These are phyloP conservation scores for Protomyces gravidus DNA, from an alignment of 1,139 yeast genomes.

Conservation along the genomic window DNA sequence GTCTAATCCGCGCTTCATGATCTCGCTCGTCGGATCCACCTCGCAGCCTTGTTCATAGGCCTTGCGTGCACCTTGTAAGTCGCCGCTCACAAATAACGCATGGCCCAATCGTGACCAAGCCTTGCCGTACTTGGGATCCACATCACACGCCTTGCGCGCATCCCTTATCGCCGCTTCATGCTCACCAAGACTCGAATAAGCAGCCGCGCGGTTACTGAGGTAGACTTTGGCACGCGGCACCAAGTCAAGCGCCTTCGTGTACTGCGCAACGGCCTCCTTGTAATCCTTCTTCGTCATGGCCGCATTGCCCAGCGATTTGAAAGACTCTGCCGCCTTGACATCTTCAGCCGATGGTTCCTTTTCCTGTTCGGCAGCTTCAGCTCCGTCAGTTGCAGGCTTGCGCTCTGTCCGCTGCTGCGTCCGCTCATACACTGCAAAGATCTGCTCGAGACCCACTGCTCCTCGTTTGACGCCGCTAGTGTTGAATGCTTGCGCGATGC, in stretches of 20 bases:
- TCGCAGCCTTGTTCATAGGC: slow-evolving; percentile 86
- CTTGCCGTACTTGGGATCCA: slow-evolving; percentile 77
- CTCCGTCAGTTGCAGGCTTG: slow-evolving; percentile 34
- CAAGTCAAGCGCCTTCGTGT: slow-evolving; percentile 73
- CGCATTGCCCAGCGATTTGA: slow-evolving; percentile 83
- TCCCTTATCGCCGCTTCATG: slow-evolving; percentile 77
- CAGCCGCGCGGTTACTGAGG: slow-evolving; percentile 94
- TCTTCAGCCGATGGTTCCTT: slow-evolving; percentile 28
- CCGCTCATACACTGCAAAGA: slow-evolving; percentile 38
- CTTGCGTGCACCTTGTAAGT: slow-evolving; percentile 79
- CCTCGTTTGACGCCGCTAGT: not conserved
- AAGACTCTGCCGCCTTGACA: slow-evolving; percentile 35
- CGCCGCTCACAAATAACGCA: slow-evolving; percentile 85
- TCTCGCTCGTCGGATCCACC: slow-evolving; percentile 83
- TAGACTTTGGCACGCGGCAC: slow-evolving; percentile 75
- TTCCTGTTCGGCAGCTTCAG: slow-evolving; percentile 23
- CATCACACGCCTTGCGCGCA: slow-evolving; percentile 72
- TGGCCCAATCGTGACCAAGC: slow-evolving; percentile 94
- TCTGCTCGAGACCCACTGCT: slow-evolving; percentile 33
- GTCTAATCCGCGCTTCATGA: slow-evolving; percentile 90
- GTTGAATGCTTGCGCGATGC: slow-evolving; percentile 37
- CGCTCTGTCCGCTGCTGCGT: slow-evolving; percentile 34
- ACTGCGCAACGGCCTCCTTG: slow-evolving; percentile 64
- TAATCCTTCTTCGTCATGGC: slow-evolving; percentile 80
- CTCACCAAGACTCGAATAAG: slow-evolving; percentile 71